Evolutionary conservation across 2,329 filamentous ascomycete genomes (phyloP), one percentile per base, ranked within the genome.

Genomic region (Ophiocordyceps polyrhachis-furcata): DNA sequence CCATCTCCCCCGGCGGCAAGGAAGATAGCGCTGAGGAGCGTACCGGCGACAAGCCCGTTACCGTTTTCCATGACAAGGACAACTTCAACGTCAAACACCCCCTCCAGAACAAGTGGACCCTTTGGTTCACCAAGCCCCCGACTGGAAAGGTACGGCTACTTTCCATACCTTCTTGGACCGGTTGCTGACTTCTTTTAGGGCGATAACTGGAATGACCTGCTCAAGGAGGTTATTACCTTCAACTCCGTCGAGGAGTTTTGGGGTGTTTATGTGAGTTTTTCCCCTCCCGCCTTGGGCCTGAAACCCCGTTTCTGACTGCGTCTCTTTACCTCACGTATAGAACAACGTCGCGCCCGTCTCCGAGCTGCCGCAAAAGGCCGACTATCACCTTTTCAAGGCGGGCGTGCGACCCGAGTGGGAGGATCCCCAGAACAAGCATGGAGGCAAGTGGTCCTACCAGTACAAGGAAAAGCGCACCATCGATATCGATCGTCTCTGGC

Each of bases 21-120:
- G 65, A 70, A 46, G 67, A 70, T 49, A 63, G 66, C 54, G 58
- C 64, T 48, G 62, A 68, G 45, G 62, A 66, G 51, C 69, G 23
- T 23, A 17, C 70, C 45, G 66, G 69, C 51, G 65, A 64, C 51
- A 80, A 88, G 60, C 70, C 83, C 44, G 73, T 94, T 56, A 98
- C 91, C 42, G 89, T 98, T 55, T 98, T 98, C 70, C 88, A 98
- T 62, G 87, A 96, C 68, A 83, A 91, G 55, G 83, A 95, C 53
- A 95, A 98, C 73, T 98, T 98, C 76, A 98, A 93, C 57, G 91
- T 98, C 65, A 98, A 96, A 75, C 91, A 98, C 64, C 89, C 88
- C 53, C 75, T 98, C 49, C 88, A 93, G 75, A 83, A 95, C 72
- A 83, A 84, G 62, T 98, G 91, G 91, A 96, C 91, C 48, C 73